These are phyloP conservation scores for Xylariales sp. DNA, from an alignment of 2,329 filamentous ascomycete genomes.

Conservation along the genomic window DNA sequence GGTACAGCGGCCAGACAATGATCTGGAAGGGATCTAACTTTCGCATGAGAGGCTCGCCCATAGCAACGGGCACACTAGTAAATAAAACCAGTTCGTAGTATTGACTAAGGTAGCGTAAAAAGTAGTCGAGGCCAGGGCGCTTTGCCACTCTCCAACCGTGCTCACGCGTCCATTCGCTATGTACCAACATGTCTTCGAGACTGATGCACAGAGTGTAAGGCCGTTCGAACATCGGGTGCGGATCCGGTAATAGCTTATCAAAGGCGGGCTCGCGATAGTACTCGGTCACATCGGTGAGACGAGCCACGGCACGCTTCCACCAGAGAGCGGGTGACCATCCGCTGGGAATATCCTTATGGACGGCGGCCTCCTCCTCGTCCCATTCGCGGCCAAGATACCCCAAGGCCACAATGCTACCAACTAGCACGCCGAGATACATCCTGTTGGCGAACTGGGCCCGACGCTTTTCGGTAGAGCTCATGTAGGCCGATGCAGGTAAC, in stretches of 20 bases:
- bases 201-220: slow-evolving; percentile 94
- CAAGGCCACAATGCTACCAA: slow-evolving; percentile 66
- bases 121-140: slow-evolving; percentile 95
- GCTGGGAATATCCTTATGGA: slow-evolving; percentile 78
- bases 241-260: slow-evolving; percentile 87
- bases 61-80: slow-evolving; percentile 85
- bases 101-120: slow-evolving; percentile 93
- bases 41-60: slow-evolving; percentile 86
- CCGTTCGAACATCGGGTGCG: slow-evolving; percentile 80
- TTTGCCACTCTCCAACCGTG: slow-evolving; percentile 97
- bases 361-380: slow-evolving; percentile 79
- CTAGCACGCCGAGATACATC: slow-evolving; percentile 72
- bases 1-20: slow-evolving; percentile 93
- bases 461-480: slow-evolving; percentile 89
- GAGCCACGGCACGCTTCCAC: slow-evolving; percentile 83
- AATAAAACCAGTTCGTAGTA: slow-evolving; percentile 99
- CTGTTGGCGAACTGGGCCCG: slow-evolving; percentile 81
- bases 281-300: slow-evolving; percentile 78
- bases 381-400: slow-evolving; percentile 89
- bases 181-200: slow-evolving; percentile 91
- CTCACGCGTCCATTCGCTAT: slow-evolving; percentile 93
- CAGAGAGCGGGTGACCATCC: slow-evolving; percentile 82
- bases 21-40: slow-evolving; percentile 97
- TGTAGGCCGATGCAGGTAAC: slow-evolving; percentile 82
- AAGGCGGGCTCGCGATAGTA: slow-evolving; percentile 98